Base-by-base conservation (phyloP, 2,329 filamentous ascomycete genomes). In the Fusarium chlamydosporum region DNA sequence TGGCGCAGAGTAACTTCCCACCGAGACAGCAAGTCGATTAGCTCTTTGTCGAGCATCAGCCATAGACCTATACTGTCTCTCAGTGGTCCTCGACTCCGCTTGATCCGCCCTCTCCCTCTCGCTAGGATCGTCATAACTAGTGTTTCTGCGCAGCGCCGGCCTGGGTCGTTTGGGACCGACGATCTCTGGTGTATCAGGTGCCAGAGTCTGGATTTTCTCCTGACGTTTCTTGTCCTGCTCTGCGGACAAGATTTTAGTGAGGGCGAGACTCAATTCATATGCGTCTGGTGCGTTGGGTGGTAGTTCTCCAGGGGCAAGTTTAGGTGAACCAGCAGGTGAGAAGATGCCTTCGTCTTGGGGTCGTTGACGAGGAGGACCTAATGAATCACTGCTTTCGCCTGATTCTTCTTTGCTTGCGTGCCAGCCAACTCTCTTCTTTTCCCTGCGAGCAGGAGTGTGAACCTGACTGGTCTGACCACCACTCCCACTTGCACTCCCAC, bases 351-450 rank as follows among this genome's bases (percentile, higher is more conserved):
- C 60, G 16, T 74, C 65, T 13, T 63, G 67, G 18, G 63, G 65
- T 16, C 52, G 65, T 34, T 29, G 53, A 56, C 52, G 66, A 53
- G 16, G 56, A 35, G 34, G 57, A 33, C 41, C 46, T 43, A 35
- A 8, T 1, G 61, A 54, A 13, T 59, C 42, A 34, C 54, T 61
- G 52, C 41, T 61, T 43, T 54, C 61, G n/a, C 55, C 62, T 15
- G 41, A 55, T 41, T 68, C 74, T 42, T 75, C 71, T 51, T 75
- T 76, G 66, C 73, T 77, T 46, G 76, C 72, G 56, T 78, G 77
- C 60, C 78, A 82, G 50, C 76, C 80, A 15, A 82, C 80, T 42
- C 76, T 75, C 75, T 82, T 82, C 76, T 82, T 82, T 51, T 79
- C 77, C 66, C 73, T 81, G 50, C 73, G 76, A 52, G 68, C 60